These are phyloP conservation scores for Xylaria castorea DNA, from an alignment of 495 filamentous ascomycete genomes.

Conservation along the genomic window DNA sequence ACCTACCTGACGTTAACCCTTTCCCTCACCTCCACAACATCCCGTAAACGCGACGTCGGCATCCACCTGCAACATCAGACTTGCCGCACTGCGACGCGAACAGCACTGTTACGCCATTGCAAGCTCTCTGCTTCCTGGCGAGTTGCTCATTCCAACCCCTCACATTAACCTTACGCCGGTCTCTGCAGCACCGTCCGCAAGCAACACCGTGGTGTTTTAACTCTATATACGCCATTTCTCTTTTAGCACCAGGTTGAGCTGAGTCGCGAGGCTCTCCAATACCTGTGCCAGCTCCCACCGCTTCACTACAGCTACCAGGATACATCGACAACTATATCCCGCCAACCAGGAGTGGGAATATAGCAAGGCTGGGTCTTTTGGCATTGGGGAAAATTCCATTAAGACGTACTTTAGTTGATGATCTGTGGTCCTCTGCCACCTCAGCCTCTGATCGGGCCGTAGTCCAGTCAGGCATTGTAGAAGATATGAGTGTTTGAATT, in stretches of 20 bases:
- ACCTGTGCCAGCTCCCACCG: not conserved
- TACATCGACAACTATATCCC: not conserved
- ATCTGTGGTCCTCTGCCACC: conserved; percentile 26
- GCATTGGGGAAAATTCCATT: conserved; percentile 34
- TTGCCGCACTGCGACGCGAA: not conserved
- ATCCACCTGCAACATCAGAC: not conserved
- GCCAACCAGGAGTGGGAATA: conserved; percentile 15
- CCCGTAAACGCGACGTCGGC: conserved; percentile 9
- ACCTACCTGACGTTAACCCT: conserved; percentile 18
- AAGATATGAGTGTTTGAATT: conserved; percentile 44
- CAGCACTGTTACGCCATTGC: not conserved
- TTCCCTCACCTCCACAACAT: conserved; percentile 14
- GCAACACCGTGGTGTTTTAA: not conserved
- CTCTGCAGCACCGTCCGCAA: not conserved
- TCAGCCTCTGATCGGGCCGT: conserved; percentile 22
- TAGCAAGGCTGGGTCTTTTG: conserved; percentile 33
- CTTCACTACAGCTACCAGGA: not conserved
- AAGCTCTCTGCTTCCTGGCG: not conserved
- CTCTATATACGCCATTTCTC: not conserved
- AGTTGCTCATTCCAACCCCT: not conserved
- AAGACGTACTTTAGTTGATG: conserved; percentile 35
- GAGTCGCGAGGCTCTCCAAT: conserved; percentile 4
- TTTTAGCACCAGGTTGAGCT: not conserved
- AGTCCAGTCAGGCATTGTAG: conserved; percentile 38
- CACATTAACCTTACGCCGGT: not conserved